Evolutionary conservation across 371 early-diverging fungal genomes (phyloP), one percentile per base, ranked within the genome.

Genomic region (Actinomortierella wolfii): DNA sequence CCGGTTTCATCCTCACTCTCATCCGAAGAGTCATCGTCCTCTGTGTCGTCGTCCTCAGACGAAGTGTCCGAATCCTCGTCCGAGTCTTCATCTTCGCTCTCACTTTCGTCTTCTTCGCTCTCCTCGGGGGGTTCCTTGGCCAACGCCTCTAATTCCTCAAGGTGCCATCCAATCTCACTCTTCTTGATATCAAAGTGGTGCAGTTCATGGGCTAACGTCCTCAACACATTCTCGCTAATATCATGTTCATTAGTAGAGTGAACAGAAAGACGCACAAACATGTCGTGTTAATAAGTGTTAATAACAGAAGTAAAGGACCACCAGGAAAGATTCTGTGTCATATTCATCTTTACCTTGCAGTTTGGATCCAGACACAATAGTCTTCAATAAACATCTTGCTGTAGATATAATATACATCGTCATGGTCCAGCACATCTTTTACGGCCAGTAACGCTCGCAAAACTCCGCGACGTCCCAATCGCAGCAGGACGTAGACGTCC

Each of bases 291-390:
- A 25, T 54, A 40, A 28, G 42, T 18, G 14, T 44, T 15, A 51
- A 25, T 29, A 41, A 17, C 23, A n/a, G 51, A 54, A 41, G n/a
- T 23, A 18, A 9, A 47, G 34, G n/a, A 54, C 44, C 39, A n/a
- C n/a, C n/a, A n/a, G n/a, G n/a, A n/a, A n/a, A n/a, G n/a, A n/a
- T n/a, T n/a, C n/a, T n/a, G n/a, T n/a, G n/a, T n/a, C n/a, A n/a
- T n/a, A 6, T 34, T 34, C 11, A 17, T 18, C 44, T 42, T 66
- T 78, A 81, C 84, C 73, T 83, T 47, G 90, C 73, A 40, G 82
- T 85, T 64, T 96, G 96, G n/a, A 95, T 80, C 98, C 98, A 97
- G n/a, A 92, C 83, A 76, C 96, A 95, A 68, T 97, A 98, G 68
- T 98, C 97, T 68, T 95, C 94, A n/a, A 97, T 50, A 69, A 80